Evolutionary conservation across 371 early-diverging fungal genomes (phyloP), one percentile per base, ranked within the genome.

Genomic region (Mortierella sp.): DNA sequence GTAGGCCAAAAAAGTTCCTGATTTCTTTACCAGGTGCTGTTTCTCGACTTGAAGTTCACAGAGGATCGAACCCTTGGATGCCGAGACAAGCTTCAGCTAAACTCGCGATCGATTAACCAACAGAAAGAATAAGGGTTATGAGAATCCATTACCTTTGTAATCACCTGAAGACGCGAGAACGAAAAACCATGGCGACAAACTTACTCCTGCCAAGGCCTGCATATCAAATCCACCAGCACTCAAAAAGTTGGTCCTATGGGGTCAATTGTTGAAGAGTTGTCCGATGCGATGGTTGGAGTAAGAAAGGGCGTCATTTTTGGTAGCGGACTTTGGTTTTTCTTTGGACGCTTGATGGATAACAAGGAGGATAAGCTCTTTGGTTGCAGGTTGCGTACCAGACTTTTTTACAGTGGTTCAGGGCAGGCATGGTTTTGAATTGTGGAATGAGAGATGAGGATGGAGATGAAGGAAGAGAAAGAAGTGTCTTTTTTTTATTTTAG

Each of bases 1-100:
- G n/a, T n/a, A n/a, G n/a, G n/a, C n/a, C n/a, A n/a, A n/a, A n/a
- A n/a, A n/a, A n/a, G n/a, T n/a, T n/a, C n/a, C n/a, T n/a, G n/a
- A n/a, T n/a, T n/a, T n/a, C n/a, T n/a, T 74, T 88, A 90, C 91
- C 80, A 91, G 58, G 72, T 91, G 91, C 29, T 88, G 77, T 41
- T 88, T 88, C 68, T 89, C 90, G 0, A 91, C 89, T 34, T 85
- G 71, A 40, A 91, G 85, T 66, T 90, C 88, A 19, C 89, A 89
- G 14, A 76, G 73, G 39, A 90, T 85, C 2, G 72, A 75, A 29
- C 90, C 90, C 53, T 85, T 83, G 45, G 86, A 77, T 14, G 85
- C 86, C 24, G 85, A 70, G 29, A 89, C 64, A 14, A 91, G 69
- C 65, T 77, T 86, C 24, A 91, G 87, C 90, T 91, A 64, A 34